Evolutionary conservation across 106 monocot species (phyloP), one percentile per base, ranked within the genome.

Genomic region (Amphibolis antarctica): DNA sequence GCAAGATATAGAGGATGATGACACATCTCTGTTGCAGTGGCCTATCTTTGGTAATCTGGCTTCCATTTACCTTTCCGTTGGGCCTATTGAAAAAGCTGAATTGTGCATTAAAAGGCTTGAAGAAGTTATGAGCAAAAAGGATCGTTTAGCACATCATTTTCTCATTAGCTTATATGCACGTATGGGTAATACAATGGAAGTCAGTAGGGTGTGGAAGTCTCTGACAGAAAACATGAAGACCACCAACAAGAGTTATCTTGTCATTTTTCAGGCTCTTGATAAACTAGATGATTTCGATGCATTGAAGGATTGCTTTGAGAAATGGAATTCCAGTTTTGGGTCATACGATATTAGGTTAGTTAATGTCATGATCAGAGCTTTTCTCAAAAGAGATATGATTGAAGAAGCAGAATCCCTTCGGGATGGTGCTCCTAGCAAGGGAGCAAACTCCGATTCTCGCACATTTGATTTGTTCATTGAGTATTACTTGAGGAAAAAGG

Each of bases 91-190:
- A 42, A 82, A 83, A 69, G 69, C 90, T 4, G 68, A 79, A 36
- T 80, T 70, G n/a, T 56, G 66, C 62, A 80, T 86, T 11, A 80
- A 80, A 59, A 81, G 45, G 45, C 68, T 83, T 45, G 85, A 90
- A 68, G 62, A 71, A 51, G 21, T 60, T 42, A 76, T 83, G 67
- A 46, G 83, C 36, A 67, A 19, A n/a, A 69, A 49, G 3, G 74
- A 83, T n/a, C 72, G 80, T 5, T 36, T 28, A 13, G 73, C 83
- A 13, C 83, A 68, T 57, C 78, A 80, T 61, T 61, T 59, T 59
- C 80, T 90, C 27, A 71, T 90, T 42, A 86, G 60, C 66, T 73
- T 77, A 15, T 76, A 78, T 74, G 80, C 85, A 20, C 57, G 76
- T 27, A 63, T 73, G 19, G 78, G 82, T 12, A 83, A 80, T 60